phyloP scores from a whole-genome alignment of 352 stramenopile species.

The Phytopythium mirpurense region DNA sequence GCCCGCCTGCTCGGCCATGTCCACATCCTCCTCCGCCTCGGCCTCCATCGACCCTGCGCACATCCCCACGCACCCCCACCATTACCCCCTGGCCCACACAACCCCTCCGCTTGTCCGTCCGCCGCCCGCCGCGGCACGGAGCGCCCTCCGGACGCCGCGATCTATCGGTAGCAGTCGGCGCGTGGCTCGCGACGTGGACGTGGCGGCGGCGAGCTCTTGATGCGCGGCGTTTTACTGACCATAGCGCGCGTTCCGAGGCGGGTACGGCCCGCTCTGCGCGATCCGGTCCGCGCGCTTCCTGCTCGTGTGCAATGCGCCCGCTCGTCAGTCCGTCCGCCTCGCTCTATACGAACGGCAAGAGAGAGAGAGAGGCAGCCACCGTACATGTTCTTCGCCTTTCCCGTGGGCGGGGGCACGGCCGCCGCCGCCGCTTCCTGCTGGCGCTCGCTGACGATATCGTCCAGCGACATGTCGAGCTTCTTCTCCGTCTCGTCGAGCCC shows the following conservation, averaged over 20 bases:
- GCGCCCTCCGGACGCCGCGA: neutral
- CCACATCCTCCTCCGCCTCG: constrained; percentile 15
- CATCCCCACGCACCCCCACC: constrained; percentile 1
- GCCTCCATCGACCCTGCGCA: neutral
- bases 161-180: neutral
- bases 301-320: constrained; percentile 13
- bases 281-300: constrained; percentile 65
- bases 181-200: no score
- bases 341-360: constrained; percentile 1
- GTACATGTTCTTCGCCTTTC: constrained; percentile 56
- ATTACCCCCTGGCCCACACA: constrained; percentile 1
- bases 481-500: constrained; percentile 46
- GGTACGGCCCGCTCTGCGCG: constrained; percentile 53
- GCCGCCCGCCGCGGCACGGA: neutral
- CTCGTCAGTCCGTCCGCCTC: constrained; percentile 11
- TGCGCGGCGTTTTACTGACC: constrained; percentile 10
- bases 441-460: constrained; percentile 55
- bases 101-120: neutral
- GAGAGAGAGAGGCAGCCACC: constrained; percentile 10
- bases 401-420: constrained; percentile 4
- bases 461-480: constrained; percentile 70
- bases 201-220: no score
- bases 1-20: constrained; percentile 21
- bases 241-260: constrained; percentile 16
- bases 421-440: constrained; percentile 18